These are phyloP conservation scores for Boletus subcaerulescens DNA, from an alignment of 768 basidiomycete species.

Conservation along the genomic window DNA sequence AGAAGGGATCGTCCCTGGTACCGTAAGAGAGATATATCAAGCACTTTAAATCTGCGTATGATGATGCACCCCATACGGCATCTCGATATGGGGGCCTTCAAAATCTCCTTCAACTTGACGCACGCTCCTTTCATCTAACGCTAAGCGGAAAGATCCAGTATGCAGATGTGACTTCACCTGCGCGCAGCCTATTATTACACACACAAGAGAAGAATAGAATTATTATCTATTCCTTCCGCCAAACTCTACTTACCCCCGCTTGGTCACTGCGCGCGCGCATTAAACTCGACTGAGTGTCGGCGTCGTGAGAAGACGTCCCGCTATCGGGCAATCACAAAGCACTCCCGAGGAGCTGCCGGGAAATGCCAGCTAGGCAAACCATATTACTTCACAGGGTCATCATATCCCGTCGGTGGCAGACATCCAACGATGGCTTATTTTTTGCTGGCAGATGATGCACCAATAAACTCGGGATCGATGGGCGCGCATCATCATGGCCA, in stretches of 20 bases:
- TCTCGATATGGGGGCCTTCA: slow-evolving; percentile 29
- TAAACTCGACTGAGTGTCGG: background rate
- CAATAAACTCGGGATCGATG: slow-evolving; percentile 16
- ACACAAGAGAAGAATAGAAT: slow-evolving; percentile 10
- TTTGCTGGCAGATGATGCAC: slow-evolving; percentile 25
- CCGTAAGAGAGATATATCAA: slow-evolving; percentile 35
- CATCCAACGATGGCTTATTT: slow-evolving; percentile 6
- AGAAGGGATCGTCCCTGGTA: slow-evolving; percentile 38
- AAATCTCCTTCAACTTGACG: slow-evolving; percentile 22
- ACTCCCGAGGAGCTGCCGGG: slow-evolving; percentile 23
- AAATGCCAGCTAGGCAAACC: slow-evolving; percentile 14
- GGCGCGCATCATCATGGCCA: slow-evolving; percentile 8
- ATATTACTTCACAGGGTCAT: slow-evolving; percentile 23
- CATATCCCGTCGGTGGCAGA: slow-evolving; percentile 16
- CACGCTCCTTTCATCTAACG: slow-evolving; percentile 36
- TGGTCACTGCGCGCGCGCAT: slow-evolving; percentile 1
- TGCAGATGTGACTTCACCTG: slow-evolving; percentile 30
- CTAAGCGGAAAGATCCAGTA: slow-evolving; percentile 34
- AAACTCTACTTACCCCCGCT: slow-evolving; percentile 12
- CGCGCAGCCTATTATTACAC: slow-evolving; percentile 21
- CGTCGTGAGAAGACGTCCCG: slow-evolving; percentile 12
- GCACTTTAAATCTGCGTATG: slow-evolving; percentile 33
- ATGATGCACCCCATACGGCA: slow-evolving; percentile 35
- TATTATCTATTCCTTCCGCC: slow-evolving; percentile 7
- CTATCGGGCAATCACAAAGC: slow-evolving; percentile 4